Conservation (phyloP, 371 early-diverging fungal species). For the Thermomucor indicae-seudaticae region DNA sequence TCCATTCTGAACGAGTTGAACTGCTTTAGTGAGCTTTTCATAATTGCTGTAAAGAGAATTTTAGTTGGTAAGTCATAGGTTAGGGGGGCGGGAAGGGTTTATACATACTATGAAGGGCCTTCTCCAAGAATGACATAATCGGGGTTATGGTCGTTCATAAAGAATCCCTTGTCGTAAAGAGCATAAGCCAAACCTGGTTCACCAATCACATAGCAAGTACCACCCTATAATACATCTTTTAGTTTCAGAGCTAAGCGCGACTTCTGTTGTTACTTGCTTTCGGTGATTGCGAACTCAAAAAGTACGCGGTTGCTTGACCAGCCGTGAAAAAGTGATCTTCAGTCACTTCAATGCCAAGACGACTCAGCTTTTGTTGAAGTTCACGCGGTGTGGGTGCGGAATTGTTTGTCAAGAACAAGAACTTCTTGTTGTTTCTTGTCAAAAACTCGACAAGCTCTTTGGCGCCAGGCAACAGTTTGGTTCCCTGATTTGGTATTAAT, state of each 20-base stretch:
- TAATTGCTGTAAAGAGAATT: slow-evolving; percentile 27
- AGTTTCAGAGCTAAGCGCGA: not conserved
- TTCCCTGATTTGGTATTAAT: slow-evolving; percentile 41
- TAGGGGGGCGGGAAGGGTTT: not conserved
- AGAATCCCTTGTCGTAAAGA: slow-evolving; percentile 61
- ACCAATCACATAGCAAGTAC: slow-evolving; percentile 60
- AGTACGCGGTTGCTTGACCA: slow-evolving; percentile 61
- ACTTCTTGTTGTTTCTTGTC: slow-evolving; percentile 52
- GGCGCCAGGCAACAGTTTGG: slow-evolving; percentile 48
- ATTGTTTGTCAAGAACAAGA: slow-evolving; percentile 67
- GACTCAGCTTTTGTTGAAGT: slow-evolving; percentile 51
- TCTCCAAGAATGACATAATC: slow-evolving; percentile 68
- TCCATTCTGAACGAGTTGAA: slow-evolving; percentile 49
- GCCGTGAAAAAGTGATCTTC: slow-evolving; percentile 65
- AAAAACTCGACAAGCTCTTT: slow-evolving; percentile 61
- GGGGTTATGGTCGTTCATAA: slow-evolving; percentile 59
- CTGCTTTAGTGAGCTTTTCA: slow-evolving; percentile 58
- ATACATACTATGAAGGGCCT: slow-evolving; percentile 35
- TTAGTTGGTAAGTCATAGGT: not conserved
- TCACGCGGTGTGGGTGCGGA: slow-evolving; percentile 64
- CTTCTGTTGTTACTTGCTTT: slow-evolving; percentile 18
- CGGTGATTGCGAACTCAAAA: slow-evolving; percentile 55
- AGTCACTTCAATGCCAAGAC: slow-evolving; percentile 54
- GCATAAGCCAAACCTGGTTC: slow-evolving; percentile 63
- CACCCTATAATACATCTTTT: slow-evolving; percentile 25